Base-by-base conservation (phyloP, 441 rosid species). In the Eugenia klotzschiana region DNA sequence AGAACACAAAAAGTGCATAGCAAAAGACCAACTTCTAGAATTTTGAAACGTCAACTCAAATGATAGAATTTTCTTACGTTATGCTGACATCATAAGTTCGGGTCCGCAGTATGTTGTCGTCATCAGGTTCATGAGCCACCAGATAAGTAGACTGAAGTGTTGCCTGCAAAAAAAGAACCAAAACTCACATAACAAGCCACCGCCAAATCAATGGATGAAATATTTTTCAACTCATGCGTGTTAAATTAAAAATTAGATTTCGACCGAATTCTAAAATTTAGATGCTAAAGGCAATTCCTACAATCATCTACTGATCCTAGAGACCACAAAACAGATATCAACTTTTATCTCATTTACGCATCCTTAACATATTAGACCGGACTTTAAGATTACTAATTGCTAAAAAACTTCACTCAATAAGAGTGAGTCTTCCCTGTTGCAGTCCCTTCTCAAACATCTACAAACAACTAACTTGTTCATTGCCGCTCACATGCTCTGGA, bases 21-120 rank as follows among this genome's bases (percentile, higher is more conserved):
- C 40, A 53, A 77, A 56, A 55, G 51, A 79, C 13, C 43, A 64
- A 29, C 14, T 33, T 25, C 41, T 51, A 80, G 58, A 51, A 80
- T 49, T 29, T 20, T 29, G 81, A 33, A 72, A 79, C 43, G 54
- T 58, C 22, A 79, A 41, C 77, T 43, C 33, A 57, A 51, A 81
- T n/a, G 55, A 22, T 26, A 64, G 77, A 43, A 64, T 72, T 29
- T 84, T 84, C 99, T 90, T 94, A 97, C 98, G 99, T 94, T 88
- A 97, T 97, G 95, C 97, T 97, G 87, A 97, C 90, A 93, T 97
- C 99, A 85, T 97, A 97, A 73, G 99, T 95, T 84, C 99, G 94
- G 55, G 99, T 97, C 53, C 94, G 91, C 81, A 97, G 92, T 81
- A 97, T 95, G 86, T 94, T 93, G 89, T 95, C 96, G 51, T 95